Evolutionary conservation across 495 filamentous ascomycete species (phyloP).

Genomic region (Aspergillus coremiiformis): DNA sequence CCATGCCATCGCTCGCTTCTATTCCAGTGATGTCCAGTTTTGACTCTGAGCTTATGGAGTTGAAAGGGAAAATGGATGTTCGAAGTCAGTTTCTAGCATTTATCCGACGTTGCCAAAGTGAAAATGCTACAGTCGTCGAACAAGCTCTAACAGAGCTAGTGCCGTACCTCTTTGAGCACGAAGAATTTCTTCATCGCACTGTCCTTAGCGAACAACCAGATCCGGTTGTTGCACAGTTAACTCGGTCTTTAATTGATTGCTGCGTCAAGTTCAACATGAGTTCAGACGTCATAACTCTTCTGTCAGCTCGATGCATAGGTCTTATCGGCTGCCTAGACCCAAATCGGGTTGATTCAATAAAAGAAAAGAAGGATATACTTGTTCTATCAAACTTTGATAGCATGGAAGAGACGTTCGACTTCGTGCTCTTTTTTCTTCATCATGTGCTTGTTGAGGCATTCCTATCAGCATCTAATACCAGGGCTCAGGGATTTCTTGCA

Average conservation of each 20-base stretch:
- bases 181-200: slow-evolving; percentile 72
- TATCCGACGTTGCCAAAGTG: slow-evolving; percentile 63
- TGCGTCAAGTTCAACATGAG: slow-evolving; percentile 68
- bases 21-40: slow-evolving; percentile 61
- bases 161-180: slow-evolving; percentile 61
- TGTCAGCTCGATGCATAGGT: slow-evolving; percentile 74
- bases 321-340: slow-evolving; percentile 87
- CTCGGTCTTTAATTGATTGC: slow-evolving; percentile 74
- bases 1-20: slow-evolving; percentile 69
- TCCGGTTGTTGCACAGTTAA: slow-evolving; percentile 59
- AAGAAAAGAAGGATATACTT: slow-evolving; percentile 71
- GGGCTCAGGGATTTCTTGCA: slow-evolving; percentile 80
- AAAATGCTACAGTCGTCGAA: slow-evolving; percentile 74
- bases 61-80: slow-evolving; percentile 54
- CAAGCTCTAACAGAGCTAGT: slow-evolving; percentile 72
- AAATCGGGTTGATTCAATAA: slow-evolving; percentile 73
- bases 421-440: slow-evolving; percentile 76
- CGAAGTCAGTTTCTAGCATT: slow-evolving; percentile 62
- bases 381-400: slow-evolving; percentile 78
- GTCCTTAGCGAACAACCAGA: slow-evolving; percentile 83
- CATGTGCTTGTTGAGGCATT: slow-evolving; percentile 87
- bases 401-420: slow-evolving; percentile 74
- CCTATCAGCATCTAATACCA: slow-evolving; percentile 75
- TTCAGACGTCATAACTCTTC: slow-evolving; percentile 55
- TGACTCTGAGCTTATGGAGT: slow-evolving; percentile 51